phyloP scores from a whole-genome alignment of 1,284 basidiomycete genomes.

The Dichomitus squalens region DNA sequence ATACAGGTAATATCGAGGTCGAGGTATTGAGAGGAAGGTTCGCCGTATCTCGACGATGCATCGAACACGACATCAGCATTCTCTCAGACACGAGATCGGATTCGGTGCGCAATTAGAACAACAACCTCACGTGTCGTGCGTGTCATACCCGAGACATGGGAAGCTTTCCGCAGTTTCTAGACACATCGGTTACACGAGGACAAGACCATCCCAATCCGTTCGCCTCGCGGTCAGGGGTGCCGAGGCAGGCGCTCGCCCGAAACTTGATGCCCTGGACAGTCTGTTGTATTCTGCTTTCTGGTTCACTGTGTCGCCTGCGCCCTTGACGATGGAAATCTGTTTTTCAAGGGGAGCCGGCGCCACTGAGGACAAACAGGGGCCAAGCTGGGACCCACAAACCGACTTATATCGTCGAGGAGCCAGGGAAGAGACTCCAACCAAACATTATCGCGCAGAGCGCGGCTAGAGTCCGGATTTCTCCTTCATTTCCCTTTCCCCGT shows the following conservation, averaged over 20 bases:
- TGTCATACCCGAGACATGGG: background rate
- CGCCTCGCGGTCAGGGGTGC: background rate
- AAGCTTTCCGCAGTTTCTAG: background rate
- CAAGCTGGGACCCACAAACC: conserved; percentile 14
- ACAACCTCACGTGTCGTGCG: background rate
- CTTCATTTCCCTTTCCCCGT: conserved; percentile 5
- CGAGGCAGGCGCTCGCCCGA: background rate
- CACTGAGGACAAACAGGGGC: background rate
- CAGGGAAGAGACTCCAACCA: background rate
- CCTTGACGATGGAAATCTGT: conserved; percentile 17
- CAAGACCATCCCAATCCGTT: conserved; percentile 10
- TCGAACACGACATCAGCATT: too few relatives aligned
- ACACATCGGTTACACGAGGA: background rate
- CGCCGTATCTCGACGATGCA: too few relatives aligned
- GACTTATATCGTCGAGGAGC: conserved; percentile 11
- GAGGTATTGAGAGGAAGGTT: too few relatives aligned
- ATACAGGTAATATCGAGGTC: too few relatives aligned
- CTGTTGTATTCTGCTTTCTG: conserved; percentile 5
- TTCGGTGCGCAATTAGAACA: too few relatives aligned
- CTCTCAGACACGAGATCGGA: too few relatives aligned
- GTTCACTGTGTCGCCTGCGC: background rate
- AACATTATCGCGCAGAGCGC: conserved; percentile 1
- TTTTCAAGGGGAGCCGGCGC: background rate
- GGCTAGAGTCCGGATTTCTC: conserved; percentile 8
- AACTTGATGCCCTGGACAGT: background rate